Evolutionary conservation across 1,284 basidiomycete genomes (phyloP), one percentile per base, ranked within the genome.

Genomic region (Tremellales sp.): DNA sequence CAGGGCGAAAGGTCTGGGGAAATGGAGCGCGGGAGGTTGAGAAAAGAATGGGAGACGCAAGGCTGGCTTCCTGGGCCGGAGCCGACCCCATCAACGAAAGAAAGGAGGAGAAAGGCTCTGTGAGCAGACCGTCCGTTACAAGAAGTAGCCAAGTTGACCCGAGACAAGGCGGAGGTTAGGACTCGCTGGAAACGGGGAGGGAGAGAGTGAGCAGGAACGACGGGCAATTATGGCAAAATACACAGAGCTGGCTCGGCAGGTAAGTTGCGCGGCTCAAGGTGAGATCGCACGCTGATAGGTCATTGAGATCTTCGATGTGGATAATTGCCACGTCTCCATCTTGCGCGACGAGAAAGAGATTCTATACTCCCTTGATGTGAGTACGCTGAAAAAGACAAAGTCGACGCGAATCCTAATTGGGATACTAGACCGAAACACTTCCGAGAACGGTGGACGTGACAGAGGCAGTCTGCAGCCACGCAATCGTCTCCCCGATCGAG

Each of bases 161-260:
- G 9, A 34, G 24, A 4, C n/a, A 12, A 56, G 56, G 10, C 53
- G 61, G 1, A 54, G 61, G 6, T 43, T 70, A 2, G 68, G 68
- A 2, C 41, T 63, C 8, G 49, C 57, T 9, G 56, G 50, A 10
- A 47, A 47, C 29, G 35, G 48, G 22, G 57, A 59, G 16, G 54
- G 58, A n/a, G 40, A 43, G n/a, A 18, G 22, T 9, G 37, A 25
- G 19, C 34, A 33, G 5, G 57, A 60, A 42, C 43, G 59, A 9
- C 48, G 47, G 24, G 52, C 55, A 1, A 62, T 70, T 25, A 50
- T 70, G n/a, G 38, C 57, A 4, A 65, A 66, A 43, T 70, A 68
- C 39, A 50, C 56, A 18, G 64, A 68, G 26, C 43, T 68, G 26
- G 59, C 65, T 5, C 40, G 60, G 28, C 32, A 63, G 38, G 65